These are phyloP conservation scores for Amanita pseudoporphyria DNA, from an alignment of 768 basidiomycete species.

Conservation along the genomic window DNA sequence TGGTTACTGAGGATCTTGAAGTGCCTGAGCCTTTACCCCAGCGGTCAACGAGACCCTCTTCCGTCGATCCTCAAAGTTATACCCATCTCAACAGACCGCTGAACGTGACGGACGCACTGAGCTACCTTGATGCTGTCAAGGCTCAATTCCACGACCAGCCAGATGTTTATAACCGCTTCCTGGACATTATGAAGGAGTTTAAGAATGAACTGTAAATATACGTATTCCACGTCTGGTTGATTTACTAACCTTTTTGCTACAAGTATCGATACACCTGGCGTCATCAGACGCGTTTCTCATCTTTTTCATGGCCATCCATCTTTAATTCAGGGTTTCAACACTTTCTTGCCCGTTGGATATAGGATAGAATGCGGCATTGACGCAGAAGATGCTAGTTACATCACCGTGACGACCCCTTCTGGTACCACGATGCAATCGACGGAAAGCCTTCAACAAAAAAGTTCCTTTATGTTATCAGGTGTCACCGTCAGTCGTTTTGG, in stretches of 20 bases:
- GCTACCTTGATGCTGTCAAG: constrained; percentile 91
- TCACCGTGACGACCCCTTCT: constrained; percentile 71
- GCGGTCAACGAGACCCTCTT: background rate
- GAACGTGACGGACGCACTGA: constrained; percentile 89
- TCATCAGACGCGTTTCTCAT: constrained; percentile 89
- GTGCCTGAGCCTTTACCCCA: background rate
- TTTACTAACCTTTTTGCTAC: constrained; percentile 1
- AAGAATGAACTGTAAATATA: constrained; percentile 77
- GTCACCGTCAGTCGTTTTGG: constrained; percentile 9
- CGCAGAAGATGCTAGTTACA: constrained; percentile 50
- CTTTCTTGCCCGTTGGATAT: constrained; percentile 91
- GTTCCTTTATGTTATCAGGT: constrained; percentile 29
- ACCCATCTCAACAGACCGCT: constrained; percentile 45
- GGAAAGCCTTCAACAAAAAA: constrained; percentile 30
- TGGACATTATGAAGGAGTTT: constrained; percentile 99
- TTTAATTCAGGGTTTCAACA: constrained; percentile 97
- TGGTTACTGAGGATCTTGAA: background rate
- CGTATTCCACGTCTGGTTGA: background rate
- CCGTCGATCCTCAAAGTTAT: constrained; percentile 1
- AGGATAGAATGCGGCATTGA: constrained; percentile 77
- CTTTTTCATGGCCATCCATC: constrained; percentile 85
- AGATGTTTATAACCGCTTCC: constrained; percentile 90
- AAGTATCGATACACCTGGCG: constrained; percentile 96
- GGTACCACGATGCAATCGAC: constrained; percentile 56
- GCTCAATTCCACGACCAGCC: constrained; percentile 83